Percentiles rank a stretch among this genome's conserved stretches.
phyloP scores from a whole-genome alignment of 2,329 filamentous ascomycete species.

The Aotearoamyces nothofagi region DNA sequence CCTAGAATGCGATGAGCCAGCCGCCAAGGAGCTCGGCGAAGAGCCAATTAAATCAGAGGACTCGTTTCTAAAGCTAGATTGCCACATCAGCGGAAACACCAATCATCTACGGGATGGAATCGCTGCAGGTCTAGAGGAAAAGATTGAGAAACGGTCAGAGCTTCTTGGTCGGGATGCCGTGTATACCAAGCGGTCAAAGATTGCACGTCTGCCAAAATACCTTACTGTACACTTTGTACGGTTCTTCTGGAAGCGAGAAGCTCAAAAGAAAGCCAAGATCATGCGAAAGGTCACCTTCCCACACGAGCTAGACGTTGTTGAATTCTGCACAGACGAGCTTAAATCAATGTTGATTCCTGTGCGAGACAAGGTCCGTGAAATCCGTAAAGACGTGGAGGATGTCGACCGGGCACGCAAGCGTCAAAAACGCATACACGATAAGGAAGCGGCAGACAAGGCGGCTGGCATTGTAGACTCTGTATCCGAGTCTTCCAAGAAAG shows the following conservation, averaged over 20 bases:
- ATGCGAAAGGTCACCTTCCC: conserved; percentile 98
- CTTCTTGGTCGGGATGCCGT: conserved; percentile 61
- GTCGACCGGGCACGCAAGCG: conserved; percentile 83
- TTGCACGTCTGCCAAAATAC: conserved; percentile 84
- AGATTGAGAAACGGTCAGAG: conserved; percentile 80
- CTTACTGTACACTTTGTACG: conserved; percentile 94
- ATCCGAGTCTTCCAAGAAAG: conserved; percentile 27
- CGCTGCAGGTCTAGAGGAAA: conserved; percentile 64
- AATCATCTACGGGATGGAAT: conserved; percentile 90
- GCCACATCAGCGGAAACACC: conserved; percentile 75
- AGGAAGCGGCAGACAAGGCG: conserved; percentile 30
- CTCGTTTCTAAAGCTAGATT: conserved; percentile 82
- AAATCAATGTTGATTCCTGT: conserved; percentile 73
- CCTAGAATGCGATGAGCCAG: conserved; percentile 71
- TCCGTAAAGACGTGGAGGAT: conserved; percentile 90
- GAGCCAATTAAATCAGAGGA: conserved; percentile 53
- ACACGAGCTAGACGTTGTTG: conserved; percentile 78
- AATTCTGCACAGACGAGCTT: conserved; percentile 89
- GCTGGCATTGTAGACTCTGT: conserved; percentile 29
- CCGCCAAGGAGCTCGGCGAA: conserved; percentile 61
- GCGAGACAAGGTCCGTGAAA: conserved; percentile 89
- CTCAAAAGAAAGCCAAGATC: conserved; percentile 97
- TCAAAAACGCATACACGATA: conserved; percentile 52
- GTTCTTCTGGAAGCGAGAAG: conserved; percentile 94
- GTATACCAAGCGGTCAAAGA: conserved; percentile 86